These are phyloP conservation scores for Przewalskia tangutica DNA, from an alignment of 257 asterid species.

Conservation along the genomic window DNA sequence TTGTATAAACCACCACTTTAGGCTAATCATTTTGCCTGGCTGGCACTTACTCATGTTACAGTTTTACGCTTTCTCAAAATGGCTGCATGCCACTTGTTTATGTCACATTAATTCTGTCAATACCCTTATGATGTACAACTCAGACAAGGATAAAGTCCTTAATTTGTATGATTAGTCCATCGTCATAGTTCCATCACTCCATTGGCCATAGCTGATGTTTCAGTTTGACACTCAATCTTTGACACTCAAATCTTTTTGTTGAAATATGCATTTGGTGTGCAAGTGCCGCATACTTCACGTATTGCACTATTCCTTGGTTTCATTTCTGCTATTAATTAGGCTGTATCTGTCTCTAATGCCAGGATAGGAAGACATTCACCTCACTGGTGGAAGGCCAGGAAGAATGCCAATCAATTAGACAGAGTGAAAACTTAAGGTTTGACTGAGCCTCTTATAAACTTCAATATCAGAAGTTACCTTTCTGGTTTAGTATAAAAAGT, in stretches of 20 bases:
- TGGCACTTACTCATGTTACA: not conserved
- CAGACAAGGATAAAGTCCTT: not conserved
- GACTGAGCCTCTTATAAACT: not conserved
- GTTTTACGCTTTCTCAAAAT: not conserved
- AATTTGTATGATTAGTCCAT: not conserved
- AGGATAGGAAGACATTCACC: slow-evolving; percentile 25
- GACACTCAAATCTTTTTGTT: not conserved
- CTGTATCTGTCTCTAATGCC: not conserved
- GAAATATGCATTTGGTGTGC: not conserved
- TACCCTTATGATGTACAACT: not conserved
- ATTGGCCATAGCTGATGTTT: not conserved
- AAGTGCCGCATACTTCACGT: not conserved
- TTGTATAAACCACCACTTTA: not conserved
- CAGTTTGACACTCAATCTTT: not conserved
- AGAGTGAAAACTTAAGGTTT: not conserved
- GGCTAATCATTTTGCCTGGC: not conserved
- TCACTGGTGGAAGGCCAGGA: slow-evolving; percentile 14
- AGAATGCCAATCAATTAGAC: not conserved
- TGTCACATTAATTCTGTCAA: not conserved
- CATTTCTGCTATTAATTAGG: too few species aligned
- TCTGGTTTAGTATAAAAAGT: not conserved
- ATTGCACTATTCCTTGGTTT: not conserved
- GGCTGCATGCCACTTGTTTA: not conserved
- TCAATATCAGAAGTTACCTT: not conserved
- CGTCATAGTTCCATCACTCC: not conserved